phyloP scores from a whole-genome alignment of 495 filamentous ascomycete species.

The Penicillium robsamsonii region DNA sequence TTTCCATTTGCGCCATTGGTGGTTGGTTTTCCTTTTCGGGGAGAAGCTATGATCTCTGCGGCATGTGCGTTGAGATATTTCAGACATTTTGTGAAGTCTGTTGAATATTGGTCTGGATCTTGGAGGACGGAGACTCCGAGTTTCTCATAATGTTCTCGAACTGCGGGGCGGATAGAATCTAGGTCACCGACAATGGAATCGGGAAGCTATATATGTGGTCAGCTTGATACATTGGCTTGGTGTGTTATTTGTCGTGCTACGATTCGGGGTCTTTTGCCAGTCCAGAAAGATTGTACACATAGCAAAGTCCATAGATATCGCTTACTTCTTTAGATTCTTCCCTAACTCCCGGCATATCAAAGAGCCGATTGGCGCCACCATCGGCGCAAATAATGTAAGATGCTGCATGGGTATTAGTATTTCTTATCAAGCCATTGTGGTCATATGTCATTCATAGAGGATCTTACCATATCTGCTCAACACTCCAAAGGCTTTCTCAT shows the following conservation, averaged over 20 bases:
- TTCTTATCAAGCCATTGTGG: not conserved
- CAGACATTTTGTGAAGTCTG: slow-evolving; percentile 77
- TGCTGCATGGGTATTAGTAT: slow-evolving; percentile 39
- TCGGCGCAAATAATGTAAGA: slow-evolving; percentile 72
- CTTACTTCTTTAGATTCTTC: slow-evolving; percentile 43
- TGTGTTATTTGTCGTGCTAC: not conserved
- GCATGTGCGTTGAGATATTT: slow-evolving; percentile 53
- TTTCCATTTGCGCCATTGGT: not conserved
- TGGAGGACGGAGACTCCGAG: slow-evolving; percentile 55
- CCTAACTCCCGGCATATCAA: slow-evolving; percentile 48
- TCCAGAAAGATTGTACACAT: not conserved
- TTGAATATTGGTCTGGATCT: slow-evolving; percentile 77
- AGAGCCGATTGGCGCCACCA: slow-evolving; percentile 82
- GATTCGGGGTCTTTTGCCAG: not conserved
- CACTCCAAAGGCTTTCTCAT: slow-evolving; percentile 43
- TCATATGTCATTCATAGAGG: not conserved
- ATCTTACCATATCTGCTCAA: slow-evolving; percentile 59
- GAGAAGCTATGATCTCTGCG: slow-evolving; percentile 27
- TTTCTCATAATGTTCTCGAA: slow-evolving; percentile 58
- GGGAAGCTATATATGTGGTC: slow-evolving; percentile 46
- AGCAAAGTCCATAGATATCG: not conserved
- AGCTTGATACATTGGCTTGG: not conserved
- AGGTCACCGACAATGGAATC: slow-evolving; percentile 80
- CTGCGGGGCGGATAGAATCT: slow-evolving; percentile 67
- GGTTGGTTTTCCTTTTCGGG: slow-evolving; percentile 12